A percentile compares a stretch with the other conserved stretches of the same genome.
phyloP scores from a whole-genome alignment of 768 basidiomycete species.

The Suillus spraguei region DNA sequence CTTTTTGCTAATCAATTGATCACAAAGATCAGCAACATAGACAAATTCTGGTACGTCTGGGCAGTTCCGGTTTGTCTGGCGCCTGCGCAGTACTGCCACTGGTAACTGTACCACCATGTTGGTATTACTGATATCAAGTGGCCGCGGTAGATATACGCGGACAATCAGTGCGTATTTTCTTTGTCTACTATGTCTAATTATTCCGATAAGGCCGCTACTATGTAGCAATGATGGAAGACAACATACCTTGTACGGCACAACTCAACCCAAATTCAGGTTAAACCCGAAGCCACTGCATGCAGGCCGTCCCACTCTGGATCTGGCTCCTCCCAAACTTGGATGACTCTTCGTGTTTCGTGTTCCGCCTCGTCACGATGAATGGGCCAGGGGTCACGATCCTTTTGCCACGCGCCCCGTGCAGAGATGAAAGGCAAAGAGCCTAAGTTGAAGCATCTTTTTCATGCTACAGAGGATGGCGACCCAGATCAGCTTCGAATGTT shows the following conservation, averaged over 20 bases:
- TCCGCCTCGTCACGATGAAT: background rate
- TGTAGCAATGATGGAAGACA: background rate
- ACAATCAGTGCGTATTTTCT: background rate
- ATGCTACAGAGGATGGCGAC: background rate
- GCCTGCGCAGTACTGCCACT: background rate
- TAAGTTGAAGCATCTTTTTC: background rate
- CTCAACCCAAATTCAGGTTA: constrained; percentile 43
- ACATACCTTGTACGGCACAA: background rate
- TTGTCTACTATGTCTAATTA: background rate
- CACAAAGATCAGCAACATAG: background rate
- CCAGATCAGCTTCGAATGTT: background rate
- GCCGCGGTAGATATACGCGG: background rate
- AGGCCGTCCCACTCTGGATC: constrained; percentile 71
- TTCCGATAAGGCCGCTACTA: background rate
- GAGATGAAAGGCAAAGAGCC: background rate
- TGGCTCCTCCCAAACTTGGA: constrained; percentile 48
- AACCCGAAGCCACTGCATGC: constrained; percentile 64
- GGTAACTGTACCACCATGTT: background rate
- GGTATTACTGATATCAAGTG: background rate
- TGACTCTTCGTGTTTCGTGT: background rate
- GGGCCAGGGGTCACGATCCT: background rate
- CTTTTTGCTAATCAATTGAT: background rate
- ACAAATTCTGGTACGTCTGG: background rate
- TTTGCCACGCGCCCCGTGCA: background rate
- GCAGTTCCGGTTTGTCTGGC: background rate